Conservation (phyloP, 495 filamentous ascomycete genomes). For the Penicillium pancosmium region DNA sequence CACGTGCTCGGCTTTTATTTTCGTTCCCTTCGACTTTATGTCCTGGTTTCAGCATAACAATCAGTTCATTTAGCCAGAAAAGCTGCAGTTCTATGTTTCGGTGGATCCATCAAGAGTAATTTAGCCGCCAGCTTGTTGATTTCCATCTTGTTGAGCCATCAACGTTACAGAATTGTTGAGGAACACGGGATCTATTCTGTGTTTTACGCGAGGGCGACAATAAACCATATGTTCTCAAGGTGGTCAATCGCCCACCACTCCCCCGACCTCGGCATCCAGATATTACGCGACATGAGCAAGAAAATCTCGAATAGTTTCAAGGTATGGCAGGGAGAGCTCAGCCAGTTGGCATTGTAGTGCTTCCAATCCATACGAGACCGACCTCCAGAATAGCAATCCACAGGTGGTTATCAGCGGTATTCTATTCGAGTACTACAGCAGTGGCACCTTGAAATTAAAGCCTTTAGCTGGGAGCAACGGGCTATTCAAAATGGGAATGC, state of each 20-base stretch:
- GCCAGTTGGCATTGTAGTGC: neutral
- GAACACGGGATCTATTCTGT: neutral
- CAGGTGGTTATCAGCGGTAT: neutral
- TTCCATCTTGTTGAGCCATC: neutral
- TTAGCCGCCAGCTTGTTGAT: neutral
- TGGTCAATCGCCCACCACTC: no score
- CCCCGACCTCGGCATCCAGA: no score
- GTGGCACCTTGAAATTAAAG: neutral
- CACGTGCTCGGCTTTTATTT: no score
- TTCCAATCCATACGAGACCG: neutral
- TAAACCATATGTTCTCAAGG: no score
- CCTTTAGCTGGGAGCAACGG: neutral
- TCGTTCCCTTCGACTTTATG: no score
- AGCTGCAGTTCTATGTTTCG: neutral
- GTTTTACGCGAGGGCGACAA: neutral
- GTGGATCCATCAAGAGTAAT: neutral
- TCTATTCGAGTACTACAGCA: neutral
- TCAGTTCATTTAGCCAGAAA: neutral
- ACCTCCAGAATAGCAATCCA: neutral
- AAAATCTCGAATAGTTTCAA: neutral
- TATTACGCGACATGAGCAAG: neutral
- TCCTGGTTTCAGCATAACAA: neutral
- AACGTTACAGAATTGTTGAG: neutral
- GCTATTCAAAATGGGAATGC: neutral
- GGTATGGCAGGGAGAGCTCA: neutral